Base-by-base conservation (phyloP, 2,329 filamentous ascomycete genomes). In the Sphaerostilbella broomeana region DNA sequence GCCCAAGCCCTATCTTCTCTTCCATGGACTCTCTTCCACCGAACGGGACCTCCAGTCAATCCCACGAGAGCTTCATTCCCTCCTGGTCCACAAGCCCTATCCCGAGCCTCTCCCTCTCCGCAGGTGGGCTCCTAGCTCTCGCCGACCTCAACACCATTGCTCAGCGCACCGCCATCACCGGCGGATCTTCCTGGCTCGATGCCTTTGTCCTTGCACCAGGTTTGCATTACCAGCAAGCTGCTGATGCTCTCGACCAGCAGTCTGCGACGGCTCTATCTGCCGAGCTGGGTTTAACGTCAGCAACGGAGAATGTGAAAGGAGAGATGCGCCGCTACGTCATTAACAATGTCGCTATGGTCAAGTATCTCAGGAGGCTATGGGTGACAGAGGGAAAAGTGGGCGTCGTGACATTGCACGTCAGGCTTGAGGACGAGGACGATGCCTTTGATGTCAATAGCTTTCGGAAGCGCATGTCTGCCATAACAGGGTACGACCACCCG, bases 161-260 rank as follows among this genome's bases (percentile, higher is more conserved):
- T 5, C 62, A 71, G 32, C 68, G 75, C 6, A 80, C 77, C 3
- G 69, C 67, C 12, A 63, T 79, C 30, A 69, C 66, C 2, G 77
- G 77, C 18, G 73, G 72, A 3, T 71, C 74, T 1, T 70, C 68
- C 2, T 73, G 72, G 62, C 59, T 77, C 1, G 77, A 81, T 52
- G 61, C 62, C 6, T 61, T 81, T 9, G 61, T 80, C 10, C 63
- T 81, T 3, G 75, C 72, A 2, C 77, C 77, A 0, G 77, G 78
- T 0, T 52, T 81, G 35, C 78, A 81, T 55, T 72, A 72, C 47
- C 75, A 81, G 48, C 74, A 80, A 48, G 65, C 69, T 4, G 75
- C 74, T 8, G 64, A 73, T 10, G 63, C 67, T 1, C 57, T 80
- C 12, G 64, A 64, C 43, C 57, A 63, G 3, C 65, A 69, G 40